Evolutionary conservation across 192 early-diverging fungal species (phyloP).

Genomic region (Paraglomus occultum): DNA sequence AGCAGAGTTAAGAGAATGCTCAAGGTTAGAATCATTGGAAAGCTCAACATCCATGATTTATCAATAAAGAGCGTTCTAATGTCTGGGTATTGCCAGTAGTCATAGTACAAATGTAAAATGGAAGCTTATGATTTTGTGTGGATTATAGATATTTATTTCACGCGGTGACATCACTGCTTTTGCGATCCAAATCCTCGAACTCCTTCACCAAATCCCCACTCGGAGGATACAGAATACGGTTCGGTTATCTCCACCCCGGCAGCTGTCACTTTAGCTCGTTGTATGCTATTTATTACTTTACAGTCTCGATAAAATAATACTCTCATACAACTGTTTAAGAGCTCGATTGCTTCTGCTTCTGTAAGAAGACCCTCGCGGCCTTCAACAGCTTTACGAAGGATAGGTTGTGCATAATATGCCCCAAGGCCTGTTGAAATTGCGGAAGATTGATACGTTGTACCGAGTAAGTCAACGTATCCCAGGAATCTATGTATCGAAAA

Average conservation of each 20-base stretch:
- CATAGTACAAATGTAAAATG: too few relatives aligned
- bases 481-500: constrained; percentile 57
- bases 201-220: constrained; percentile 87
- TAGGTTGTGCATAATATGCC: constrained; percentile 83
- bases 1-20: too few relatives aligned
- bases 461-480: constrained; percentile 89
- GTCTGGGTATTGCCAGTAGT: too few relatives aligned
- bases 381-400: constrained; percentile 90
- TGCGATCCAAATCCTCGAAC: constrained; percentile 77
- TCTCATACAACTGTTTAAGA: constrained; percentile 87
- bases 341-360: constrained; percentile 83
- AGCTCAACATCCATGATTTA: too few relatives aligned
- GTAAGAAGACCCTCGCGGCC: constrained; percentile 80
- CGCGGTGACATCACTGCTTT: constrained; percentile 4
- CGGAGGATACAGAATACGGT: constrained; percentile 83
- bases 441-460: constrained; percentile 87
- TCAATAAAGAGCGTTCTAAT: too few relatives aligned
- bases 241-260: constrained; percentile 81
- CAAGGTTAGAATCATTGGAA: too few relatives aligned
- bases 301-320: constrained; percentile 96
- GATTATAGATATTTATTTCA: background rate
- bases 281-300: constrained; percentile 88
- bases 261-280: constrained; percentile 86
- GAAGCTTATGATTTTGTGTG: too few relatives aligned
- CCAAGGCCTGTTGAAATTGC: constrained; percentile 97